phyloP scores from a whole-genome alignment of 331 rosid species.

The Rhamnella rubrinervis region DNA sequence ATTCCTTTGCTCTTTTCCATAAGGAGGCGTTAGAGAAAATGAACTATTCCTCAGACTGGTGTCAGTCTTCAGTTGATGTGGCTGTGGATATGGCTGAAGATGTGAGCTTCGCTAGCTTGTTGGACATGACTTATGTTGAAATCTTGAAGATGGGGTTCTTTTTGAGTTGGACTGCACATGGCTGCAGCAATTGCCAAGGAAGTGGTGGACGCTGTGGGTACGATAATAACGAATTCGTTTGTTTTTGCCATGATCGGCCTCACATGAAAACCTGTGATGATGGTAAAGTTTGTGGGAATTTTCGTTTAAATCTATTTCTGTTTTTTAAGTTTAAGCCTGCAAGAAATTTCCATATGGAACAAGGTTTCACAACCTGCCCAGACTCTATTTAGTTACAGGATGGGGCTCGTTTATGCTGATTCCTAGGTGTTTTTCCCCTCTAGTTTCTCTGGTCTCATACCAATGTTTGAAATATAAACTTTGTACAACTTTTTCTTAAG shows the following conservation, averaged over 20 bases:
- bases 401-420: too few species aligned
- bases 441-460: too few species aligned
- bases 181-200: slow-evolving; percentile 47
- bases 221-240: slow-evolving; percentile 31
- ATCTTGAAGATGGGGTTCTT: slow-evolving; percentile 60
- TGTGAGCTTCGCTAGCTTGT: slow-evolving; percentile 26
- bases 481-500: too few species aligned
- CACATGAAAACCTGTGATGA: slow-evolving; percentile 42
- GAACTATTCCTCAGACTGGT: slow-evolving; percentile 34
- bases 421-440: too few species aligned
- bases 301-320: not conserved
- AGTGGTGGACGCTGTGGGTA: slow-evolving; percentile 73
- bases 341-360: too few species aligned
- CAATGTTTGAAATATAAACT: too few species aligned
- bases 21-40: slow-evolving; percentile 32
- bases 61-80: slow-evolving; percentile 38
- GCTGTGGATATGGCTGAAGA: slow-evolving; percentile 33
- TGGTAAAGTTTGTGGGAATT: slow-evolving; percentile 38
- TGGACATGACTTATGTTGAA: slow-evolving; percentile 41
- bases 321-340: not conserved
- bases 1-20: slow-evolving; percentile 57
- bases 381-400: too few species aligned
- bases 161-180: slow-evolving; percentile 51
- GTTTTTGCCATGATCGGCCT: slow-evolving; percentile 52
- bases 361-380: too few species aligned